Evolutionary conservation across 2,329 filamentous ascomycete genomes (phyloP).

Genomic region (Alternaria sp.): DNA sequence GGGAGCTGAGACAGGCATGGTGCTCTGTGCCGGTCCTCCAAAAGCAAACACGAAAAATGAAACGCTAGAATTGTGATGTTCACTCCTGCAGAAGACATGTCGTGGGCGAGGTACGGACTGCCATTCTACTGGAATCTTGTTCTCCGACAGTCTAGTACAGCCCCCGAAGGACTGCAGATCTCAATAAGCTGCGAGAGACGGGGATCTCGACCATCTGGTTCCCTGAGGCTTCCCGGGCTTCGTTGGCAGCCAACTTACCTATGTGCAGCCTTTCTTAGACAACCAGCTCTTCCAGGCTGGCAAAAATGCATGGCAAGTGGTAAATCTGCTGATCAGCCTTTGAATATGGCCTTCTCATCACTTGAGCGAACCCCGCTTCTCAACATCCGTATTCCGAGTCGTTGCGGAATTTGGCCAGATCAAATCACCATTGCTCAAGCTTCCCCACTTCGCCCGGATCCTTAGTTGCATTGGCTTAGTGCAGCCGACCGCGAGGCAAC

Average conservation of each 20-base stretch:
- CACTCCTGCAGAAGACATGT: neutral
- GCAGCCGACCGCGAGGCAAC: slow-evolving; percentile 7
- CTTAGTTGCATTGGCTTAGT: slow-evolving; percentile 6
- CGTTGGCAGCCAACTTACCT: neutral
- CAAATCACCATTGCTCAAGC: slow-evolving; percentile 4
- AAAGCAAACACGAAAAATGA: slow-evolving; percentile 3
- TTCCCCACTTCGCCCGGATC: slow-evolving; percentile 2
- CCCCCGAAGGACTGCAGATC: slow-evolving; percentile 1
- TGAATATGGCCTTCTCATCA: neutral
- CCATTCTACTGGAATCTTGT: slow-evolving; percentile 7
- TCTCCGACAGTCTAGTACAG: slow-evolving; percentile 3
- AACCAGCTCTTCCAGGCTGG: neutral
- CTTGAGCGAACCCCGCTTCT: neutral
- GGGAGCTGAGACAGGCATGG: slow-evolving; percentile 1
- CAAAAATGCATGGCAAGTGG: neutral
- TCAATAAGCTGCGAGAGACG: neutral
- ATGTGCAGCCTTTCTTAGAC: neutral
- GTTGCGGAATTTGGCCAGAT: neutral
- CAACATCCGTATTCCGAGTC: neutral
- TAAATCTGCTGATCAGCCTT: neutral
- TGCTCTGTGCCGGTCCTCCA: neutral
- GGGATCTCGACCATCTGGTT: neutral
- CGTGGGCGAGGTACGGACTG: neutral
- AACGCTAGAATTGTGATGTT: neutral
- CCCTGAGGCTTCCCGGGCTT: neutral